These are phyloP conservation scores for Apiospora phragmitis DNA, from an alignment of 2,329 filamentous ascomycete genomes.

Conservation along the genomic window DNA sequence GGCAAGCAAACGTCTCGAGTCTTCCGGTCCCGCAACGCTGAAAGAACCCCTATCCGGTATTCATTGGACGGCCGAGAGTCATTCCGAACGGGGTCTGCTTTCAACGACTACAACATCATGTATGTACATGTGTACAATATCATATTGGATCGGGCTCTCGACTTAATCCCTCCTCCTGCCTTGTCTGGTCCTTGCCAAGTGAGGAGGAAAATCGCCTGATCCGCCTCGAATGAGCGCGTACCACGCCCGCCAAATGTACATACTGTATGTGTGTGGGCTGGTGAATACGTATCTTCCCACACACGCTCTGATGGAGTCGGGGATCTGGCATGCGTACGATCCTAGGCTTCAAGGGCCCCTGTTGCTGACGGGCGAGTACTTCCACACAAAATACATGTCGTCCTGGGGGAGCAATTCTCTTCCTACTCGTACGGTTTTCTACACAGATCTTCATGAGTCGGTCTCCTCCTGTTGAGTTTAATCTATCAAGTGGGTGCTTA, in stretches of 20 bases:
- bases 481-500: background rate
- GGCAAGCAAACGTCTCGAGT: constrained; percentile 1
- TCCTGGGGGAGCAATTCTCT: background rate
- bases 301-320: constrained; percentile 7
- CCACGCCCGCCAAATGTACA: background rate
- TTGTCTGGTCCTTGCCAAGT: background rate
- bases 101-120: background rate
- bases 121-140: background rate
- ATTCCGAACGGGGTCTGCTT: constrained; percentile 1
- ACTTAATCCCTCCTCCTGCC: constrained; percentile 9
- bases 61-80: constrained; percentile 8
- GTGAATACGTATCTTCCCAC: constrained; percentile 5
- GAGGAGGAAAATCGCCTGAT: constrained; percentile 6
- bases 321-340: constrained; percentile 11
- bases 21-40: constrained; percentile 8
- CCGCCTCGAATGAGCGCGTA: constrained; percentile 5
- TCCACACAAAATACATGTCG: background rate
- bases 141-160: background rate
- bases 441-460: constrained; percentile 3
- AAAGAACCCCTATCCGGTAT: constrained; percentile 7
- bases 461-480: background rate
- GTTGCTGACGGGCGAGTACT: background rate
- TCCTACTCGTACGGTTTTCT: constrained; percentile 1
- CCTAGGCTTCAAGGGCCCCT: constrained; percentile 9
- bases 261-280: background rate